Evolutionary conservation across 2,329 filamentous ascomycete species (phyloP), one percentile per base, ranked within the genome.

Genomic region (Ceratocystis ficicola): DNA sequence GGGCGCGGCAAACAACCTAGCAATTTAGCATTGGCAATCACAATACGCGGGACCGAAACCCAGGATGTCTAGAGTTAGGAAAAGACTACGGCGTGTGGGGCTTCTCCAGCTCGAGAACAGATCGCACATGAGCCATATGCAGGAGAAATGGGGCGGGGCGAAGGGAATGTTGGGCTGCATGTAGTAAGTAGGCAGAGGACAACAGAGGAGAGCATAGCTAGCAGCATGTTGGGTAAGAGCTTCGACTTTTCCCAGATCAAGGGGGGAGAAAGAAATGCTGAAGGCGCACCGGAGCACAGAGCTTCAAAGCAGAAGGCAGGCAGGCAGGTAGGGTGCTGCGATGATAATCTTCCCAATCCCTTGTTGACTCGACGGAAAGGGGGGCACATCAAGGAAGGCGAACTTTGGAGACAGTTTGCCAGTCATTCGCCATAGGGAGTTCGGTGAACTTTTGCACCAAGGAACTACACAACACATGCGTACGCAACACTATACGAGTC

Each of bases 91-190:
- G 48, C 25, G 44, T 60, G 52, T 67, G 65, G 62, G 46, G 62
- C 65, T 28, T 62, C 20, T 57, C 63, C 63, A 44, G 60, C 52
- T 62, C 66, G 62, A 64, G 66, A 68, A 68, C 64, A 67, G 62
- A 63, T 41, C 57, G 44, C 63, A 57, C 63, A 65, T 65, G 36
- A 59, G 63, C 66, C 63, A 62, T 48, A 67, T 67, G 66, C 66
- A 66, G 66, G 66, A 68, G 66, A 68, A 63, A 68, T 60, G 44
- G 52, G 66, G 55, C 55, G 55, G 28, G 55, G 55, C 55, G 22
- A 59, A 20, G 60, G 66, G 64, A 61, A 61, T 66, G 62, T 22
- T 52, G 48, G 48, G 15, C 48, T 46, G 44, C n/a, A 28, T 10
- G 22, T 36, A 41, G 36, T 41, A 41, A 41, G 12, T 41, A 64